Base-by-base conservation (phyloP, 2,329 filamentous ascomycete genomes). In the Colletotrichum sp. region DNA sequence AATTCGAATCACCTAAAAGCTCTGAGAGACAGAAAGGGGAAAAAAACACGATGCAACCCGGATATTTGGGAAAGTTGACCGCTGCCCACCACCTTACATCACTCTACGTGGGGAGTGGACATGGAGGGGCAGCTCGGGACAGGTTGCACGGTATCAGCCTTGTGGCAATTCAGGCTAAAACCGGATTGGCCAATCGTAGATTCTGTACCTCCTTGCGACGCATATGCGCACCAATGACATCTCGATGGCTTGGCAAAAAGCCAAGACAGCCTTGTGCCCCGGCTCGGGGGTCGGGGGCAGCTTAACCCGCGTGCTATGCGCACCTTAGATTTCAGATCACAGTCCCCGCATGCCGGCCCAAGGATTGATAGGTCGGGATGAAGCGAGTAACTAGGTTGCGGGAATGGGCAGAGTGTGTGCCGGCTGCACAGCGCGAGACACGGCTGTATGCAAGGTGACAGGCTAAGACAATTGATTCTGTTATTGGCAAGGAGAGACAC, bases 121-220 rank as follows among this genome's bases (percentile, higher is more conserved):
- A 71, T 52, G 71, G 71, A 75, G 72, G 71, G 71, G 71, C 72
- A 66, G 44, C 57, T 74, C 25, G 71, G 69, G 71, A 71, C 36
- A 71, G 74, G 71, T 76, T 44, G 71, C 67, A 61, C 44, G 32
- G 28, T 63, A 32, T 77, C 75, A 77, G 75, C 75, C 75, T 77
- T 59, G 75, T 60, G 39, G 67, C 55, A 59, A 39, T 75, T 75
- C 72, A 77, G 75, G 71, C 75, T 77, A 75, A 77, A 77, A 44
- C 61, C 39, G 22, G 57, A 22, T 32, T 13, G 71, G 19, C 75
- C 72, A 71, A 76, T 76, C 59, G 59, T 60, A 66, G 22, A 60
- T 28, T 65, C 60, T 34, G 27, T n/a, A 6, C 27, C 19, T 39
- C 22, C 15, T 52, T 65, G 70, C 34, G 34, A 74, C 34, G 34